A percentile compares a stretch with the other conserved stretches of the same genome.
Conservation (phyloP, 1,284 basidiomycete genomes). For the Erythrobasidium hasegawianum region DNA sequence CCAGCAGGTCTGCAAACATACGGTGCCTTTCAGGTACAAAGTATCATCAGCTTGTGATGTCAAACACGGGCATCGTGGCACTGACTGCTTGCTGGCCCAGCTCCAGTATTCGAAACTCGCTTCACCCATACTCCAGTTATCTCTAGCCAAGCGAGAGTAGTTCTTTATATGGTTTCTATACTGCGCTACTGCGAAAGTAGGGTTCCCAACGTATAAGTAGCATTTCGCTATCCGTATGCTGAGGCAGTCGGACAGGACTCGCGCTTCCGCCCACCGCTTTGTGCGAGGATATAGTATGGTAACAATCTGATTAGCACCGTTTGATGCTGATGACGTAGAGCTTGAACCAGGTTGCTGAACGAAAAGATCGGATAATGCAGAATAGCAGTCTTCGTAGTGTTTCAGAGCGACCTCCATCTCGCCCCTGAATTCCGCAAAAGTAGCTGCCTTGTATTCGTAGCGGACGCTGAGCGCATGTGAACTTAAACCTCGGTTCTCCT, state of each 20-base stretch:
- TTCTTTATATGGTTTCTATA: constrained; percentile 77
- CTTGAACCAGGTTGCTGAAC: constrained; percentile 56
- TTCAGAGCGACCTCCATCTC: constrained; percentile 85
- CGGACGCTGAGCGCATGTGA: constrained; percentile 82
- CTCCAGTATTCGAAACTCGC: constrained; percentile 96
- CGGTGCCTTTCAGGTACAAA: constrained; percentile 65
- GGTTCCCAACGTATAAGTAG: constrained; percentile 80
- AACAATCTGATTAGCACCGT: constrained; percentile 48
- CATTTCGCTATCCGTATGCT: constrained; percentile 85
- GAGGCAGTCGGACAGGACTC: constrained; percentile 88
- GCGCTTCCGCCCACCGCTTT: constrained; percentile 97
- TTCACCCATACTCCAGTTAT: constrained; percentile 95
- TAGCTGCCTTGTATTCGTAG: constrained; percentile 94
- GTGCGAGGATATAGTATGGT: constrained; percentile 80
- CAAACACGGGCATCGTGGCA: constrained; percentile 36
- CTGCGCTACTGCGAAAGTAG: constrained; percentile 69
- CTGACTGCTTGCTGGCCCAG: constrained; percentile 87
- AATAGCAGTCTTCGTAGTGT: constrained; percentile 54
- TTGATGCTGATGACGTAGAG: background rate
- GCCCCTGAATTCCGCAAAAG: constrained; percentile 87
- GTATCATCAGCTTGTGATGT: background rate
- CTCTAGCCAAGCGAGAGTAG: constrained; percentile 74
- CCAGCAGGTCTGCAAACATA: constrained; percentile 78
- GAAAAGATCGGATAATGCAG: constrained; percentile 77
- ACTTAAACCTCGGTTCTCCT: background rate